Conservation (phyloP, 345 rosid genomes). For the Rhizophora mangle region DNA sequence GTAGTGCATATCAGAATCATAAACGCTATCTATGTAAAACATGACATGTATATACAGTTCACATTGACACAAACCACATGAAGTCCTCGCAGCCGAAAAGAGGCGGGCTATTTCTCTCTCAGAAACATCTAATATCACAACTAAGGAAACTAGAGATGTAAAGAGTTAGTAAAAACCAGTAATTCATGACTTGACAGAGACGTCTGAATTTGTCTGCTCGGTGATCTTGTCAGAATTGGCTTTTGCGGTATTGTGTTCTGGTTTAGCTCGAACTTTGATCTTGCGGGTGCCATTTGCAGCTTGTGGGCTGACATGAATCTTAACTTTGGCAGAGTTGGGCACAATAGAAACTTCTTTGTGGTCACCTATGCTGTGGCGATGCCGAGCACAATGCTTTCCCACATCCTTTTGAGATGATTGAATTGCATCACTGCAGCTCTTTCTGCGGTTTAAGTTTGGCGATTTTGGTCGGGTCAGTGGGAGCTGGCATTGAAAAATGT, state of each 20-base stretch:
- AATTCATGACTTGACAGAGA: conserved; percentile 42
- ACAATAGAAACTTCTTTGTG: conserved; percentile 37
- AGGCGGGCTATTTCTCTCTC: conserved; percentile 28
- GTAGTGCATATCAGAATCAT: conserved; percentile 26
- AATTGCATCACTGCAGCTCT: conserved; percentile 77
- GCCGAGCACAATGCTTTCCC: conserved; percentile 51
- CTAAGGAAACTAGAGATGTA: conserved; percentile 19
- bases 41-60: conserved; percentile 33
- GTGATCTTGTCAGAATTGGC: conserved; percentile 37
- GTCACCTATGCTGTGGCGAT: conserved; percentile 63
- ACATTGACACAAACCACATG: conserved; percentile 26
- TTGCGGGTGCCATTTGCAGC: conserved; percentile 44
- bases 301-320: conserved; percentile 25
- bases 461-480: conserved; percentile 81
- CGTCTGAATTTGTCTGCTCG: conserved; percentile 27
- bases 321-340: conserved; percentile 26
- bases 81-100: conserved; percentile 26
- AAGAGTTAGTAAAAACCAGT: conserved; percentile 27
- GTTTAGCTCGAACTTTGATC: conserved; percentile 40
- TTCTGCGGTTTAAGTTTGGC: conserved; percentile 52
- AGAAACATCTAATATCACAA: conserved; percentile 21
- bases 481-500: conserved; percentile 40
- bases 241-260: conserved; percentile 33
- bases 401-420: conserved; percentile 42
- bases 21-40: conserved; percentile 30